These are phyloP conservation scores for Claviceps arundinis DNA, from an alignment of 2,329 filamentous ascomycete species.

Conservation along the genomic window DNA sequence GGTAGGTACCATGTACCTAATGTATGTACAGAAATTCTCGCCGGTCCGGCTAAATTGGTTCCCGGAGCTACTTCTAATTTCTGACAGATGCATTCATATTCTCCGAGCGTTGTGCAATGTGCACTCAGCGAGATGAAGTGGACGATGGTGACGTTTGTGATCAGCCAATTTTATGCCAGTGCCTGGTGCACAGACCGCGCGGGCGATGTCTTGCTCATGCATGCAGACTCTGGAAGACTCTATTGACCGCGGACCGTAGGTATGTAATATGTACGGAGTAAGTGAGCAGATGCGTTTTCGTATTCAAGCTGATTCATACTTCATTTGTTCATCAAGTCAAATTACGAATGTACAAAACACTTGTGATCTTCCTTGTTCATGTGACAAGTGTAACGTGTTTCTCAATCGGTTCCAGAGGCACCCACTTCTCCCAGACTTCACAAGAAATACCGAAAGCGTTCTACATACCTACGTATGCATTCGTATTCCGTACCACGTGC, in stretches of 20 bases:
- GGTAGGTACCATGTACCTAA: too few relatives aligned
- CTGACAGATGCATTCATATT: not conserved
- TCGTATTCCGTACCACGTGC: not conserved
- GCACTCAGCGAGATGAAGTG: not conserved
- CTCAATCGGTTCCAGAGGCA: not conserved
- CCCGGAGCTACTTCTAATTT: not conserved
- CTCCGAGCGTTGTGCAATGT: not conserved
- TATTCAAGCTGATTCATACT: not conserved
- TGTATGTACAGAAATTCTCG: not conserved
- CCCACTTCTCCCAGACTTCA: not conserved
- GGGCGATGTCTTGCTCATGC: not conserved
- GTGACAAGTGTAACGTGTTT: not conserved
- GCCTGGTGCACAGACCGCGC: not conserved
- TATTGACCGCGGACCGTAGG: not conserved
- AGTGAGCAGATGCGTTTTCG: not conserved
- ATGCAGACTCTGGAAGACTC: not conserved
- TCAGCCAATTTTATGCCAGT: not conserved
- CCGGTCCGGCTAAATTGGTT: not conserved
- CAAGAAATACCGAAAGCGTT: too few relatives aligned
- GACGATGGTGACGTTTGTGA: not conserved
- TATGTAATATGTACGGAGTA: not conserved
- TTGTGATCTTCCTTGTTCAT: not conserved
- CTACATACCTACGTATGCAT: too few relatives aligned
- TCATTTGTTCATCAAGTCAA: not conserved
- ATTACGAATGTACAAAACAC: not conserved